Conservation (phyloP, 257 asterid species). For the Hygrophila difformis region DNA sequence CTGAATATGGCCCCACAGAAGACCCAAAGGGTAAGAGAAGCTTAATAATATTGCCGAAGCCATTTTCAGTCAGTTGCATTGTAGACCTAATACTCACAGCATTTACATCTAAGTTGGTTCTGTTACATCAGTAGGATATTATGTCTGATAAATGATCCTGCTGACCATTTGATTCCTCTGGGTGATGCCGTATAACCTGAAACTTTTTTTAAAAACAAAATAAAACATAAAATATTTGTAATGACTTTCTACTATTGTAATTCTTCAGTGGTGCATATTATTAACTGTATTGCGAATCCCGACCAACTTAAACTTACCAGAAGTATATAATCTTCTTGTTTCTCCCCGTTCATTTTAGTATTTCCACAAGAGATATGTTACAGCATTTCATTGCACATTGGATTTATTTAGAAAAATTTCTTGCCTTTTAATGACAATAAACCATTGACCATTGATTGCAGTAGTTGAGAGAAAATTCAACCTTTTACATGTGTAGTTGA, state of each 20-base stretch:
- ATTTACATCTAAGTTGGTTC: not conserved
- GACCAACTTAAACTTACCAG: too few relatives aligned
- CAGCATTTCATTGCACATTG: not conserved
- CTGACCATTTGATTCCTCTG: not conserved
- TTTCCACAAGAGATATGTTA: too few relatives aligned
- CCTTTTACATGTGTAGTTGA: too few relatives aligned
- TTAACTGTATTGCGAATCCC: too few relatives aligned
- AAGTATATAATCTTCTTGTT: too few relatives aligned
- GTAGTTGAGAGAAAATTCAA: too few relatives aligned
- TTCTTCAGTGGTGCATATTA: too few relatives aligned
- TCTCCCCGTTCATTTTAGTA: too few relatives aligned
- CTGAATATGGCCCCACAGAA: constrained; percentile 90
- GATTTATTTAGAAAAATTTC: not conserved
- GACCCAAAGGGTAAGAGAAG: constrained; percentile 76
- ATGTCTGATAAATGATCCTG: not conserved
- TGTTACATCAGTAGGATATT: not conserved
- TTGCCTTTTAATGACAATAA: constrained; percentile 1
- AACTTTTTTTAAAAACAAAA: too few relatives aligned
- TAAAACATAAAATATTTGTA: too few relatives aligned
- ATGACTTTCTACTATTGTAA: too few relatives aligned
- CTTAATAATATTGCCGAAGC: not conserved
- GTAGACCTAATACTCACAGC: too few relatives aligned
- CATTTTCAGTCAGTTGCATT: not conserved
- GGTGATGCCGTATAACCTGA: constrained; percentile 7
- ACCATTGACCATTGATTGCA: not conserved